Base-by-base conservation (phyloP, 208 protist species). In the Trypanosoma melophagium region DNA sequence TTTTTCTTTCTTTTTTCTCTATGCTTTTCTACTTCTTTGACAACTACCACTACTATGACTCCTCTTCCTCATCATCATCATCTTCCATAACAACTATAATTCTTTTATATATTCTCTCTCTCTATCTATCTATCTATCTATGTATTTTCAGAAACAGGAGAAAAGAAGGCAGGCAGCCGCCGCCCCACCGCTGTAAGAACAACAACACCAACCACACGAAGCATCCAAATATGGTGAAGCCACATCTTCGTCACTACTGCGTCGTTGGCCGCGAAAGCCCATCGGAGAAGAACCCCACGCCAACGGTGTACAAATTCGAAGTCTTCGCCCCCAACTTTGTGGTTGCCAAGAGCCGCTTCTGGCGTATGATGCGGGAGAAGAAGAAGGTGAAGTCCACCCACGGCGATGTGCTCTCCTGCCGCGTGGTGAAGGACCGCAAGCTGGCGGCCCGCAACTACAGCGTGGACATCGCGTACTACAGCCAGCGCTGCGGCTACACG, bases 251-350 rank as follows among this genome's bases (percentile, higher is more conserved):
- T 73, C 89, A 96, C 83, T 85, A 93, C 72, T 76, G 89, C 76
- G 55, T 76, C 55, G 86, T 90, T 45, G 98, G 98, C 52, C 90
- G 98, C 75, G 88, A 93, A 72, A 77, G 89, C 8, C 98, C 98
- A 51, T 95, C 87, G 7, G 93, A 70, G 67, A 70, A 70, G 67
- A 70, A 79, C 47, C 60, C 61, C 21, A 44, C 66, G 24, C 66
- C 74, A 22, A 75, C 74, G 57, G 81, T 99, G 66, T 99, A 98
- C 97, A 97, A 98, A 81, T 99, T 99, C 87, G 95, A 94, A 75
- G 90, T 99, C 57, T 99, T 99, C 77, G 98, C 98, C 38, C 83
- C 89, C 38, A 99, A 99, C 90, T 90, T 90, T 67, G 97, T 99
- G 35, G 90, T 98, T 42, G 99, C 99, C 54, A 98, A 98, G 84